phyloP scores from a whole-genome alignment of 371 early-diverging fungal genomes.

The Syncephalastrum monosporum region DNA sequence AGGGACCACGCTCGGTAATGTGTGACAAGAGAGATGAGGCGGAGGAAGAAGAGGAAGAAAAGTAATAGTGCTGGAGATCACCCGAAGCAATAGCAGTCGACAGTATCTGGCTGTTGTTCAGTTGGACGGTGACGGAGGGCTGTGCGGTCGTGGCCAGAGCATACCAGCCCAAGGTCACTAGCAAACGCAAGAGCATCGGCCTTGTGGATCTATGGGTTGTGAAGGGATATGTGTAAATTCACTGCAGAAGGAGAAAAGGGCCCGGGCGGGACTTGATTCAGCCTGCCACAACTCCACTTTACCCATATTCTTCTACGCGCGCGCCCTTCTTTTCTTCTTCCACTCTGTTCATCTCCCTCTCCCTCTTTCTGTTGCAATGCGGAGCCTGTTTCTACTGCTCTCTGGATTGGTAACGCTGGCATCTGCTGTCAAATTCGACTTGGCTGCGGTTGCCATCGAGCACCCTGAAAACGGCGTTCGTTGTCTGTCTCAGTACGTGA shows the following conservation, averaged over 20 bases:
- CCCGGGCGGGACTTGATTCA: too few species aligned
- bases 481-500: conserved; percentile 78
- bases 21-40: conserved; percentile 10
- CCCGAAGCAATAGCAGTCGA: conserved; percentile 14
- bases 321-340: too few species aligned
- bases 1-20: conserved; percentile 11
- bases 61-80: conserved; percentile 23
- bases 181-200: too few species aligned
- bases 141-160: too few species aligned
- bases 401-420: not conserved
- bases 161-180: too few species aligned
- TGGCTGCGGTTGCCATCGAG: conserved; percentile 51
- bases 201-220: too few species aligned
- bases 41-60: conserved; percentile 5
- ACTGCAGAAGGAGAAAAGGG: too few species aligned
- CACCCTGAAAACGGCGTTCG: conserved; percentile 36
- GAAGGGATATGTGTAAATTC: too few species aligned
- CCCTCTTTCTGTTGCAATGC: too few species aligned
- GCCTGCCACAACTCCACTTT: too few species aligned
- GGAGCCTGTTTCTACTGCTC: conserved; percentile 7
- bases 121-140: conserved; percentile 10
- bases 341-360: too few species aligned
- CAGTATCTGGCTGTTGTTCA: conserved; percentile 13
- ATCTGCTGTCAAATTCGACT: conserved; percentile 74
- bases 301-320: too few species aligned